Evolutionary conservation across 1,284 basidiomycete species (phyloP).

Genomic region (Trametes pubescens): DNA sequence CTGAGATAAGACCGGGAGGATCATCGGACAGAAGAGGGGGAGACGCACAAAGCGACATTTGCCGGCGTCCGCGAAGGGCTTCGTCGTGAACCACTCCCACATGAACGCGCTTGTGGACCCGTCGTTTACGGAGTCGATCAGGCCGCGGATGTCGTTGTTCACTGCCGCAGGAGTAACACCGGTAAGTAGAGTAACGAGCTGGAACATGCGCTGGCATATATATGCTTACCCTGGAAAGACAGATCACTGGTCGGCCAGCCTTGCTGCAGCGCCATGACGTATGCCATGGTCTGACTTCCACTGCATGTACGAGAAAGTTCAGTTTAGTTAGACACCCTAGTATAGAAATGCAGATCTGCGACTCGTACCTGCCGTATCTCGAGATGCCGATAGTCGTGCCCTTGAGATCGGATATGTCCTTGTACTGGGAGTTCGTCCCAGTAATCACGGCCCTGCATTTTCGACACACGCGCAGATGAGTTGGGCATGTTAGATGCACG

Average conservation of each 20-base stretch:
- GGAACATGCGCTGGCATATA: neutral
- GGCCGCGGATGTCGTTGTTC: slow-evolving; percentile 89
- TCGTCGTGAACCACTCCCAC: slow-evolving; percentile 99
- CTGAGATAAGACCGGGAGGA: neutral
- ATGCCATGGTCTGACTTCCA: slow-evolving; percentile 94
- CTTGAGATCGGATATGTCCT: slow-evolving; percentile 79
- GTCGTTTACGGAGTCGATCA: slow-evolving; percentile 91
- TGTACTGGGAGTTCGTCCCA: slow-evolving; percentile 79
- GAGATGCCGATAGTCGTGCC: slow-evolving; percentile 92
- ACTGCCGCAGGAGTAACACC: slow-evolving; percentile 54
- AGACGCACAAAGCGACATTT: slow-evolving; percentile 81
- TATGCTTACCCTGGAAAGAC: slow-evolving; percentile 72
- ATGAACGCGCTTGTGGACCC: slow-evolving; percentile 85
- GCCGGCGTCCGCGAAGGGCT: slow-evolving; percentile 87
- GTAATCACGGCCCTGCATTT: slow-evolving; percentile 87
- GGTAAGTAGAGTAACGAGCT: neutral
- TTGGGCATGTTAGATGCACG: neutral
- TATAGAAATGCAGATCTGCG: no score
- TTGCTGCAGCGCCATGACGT: slow-evolving; percentile 90
- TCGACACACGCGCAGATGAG: neutral
- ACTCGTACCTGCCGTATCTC: slow-evolving; percentile 79
- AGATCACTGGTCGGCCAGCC: slow-evolving; percentile 79
- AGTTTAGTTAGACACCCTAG: no score
- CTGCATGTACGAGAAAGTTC: slow-evolving; percentile 45
- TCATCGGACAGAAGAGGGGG: neutral